Percentiles rank a stretch among this genome's conserved stretches.
These are phyloP conservation scores for Hymenoscyphus salicellus DNA, from an alignment of 2,329 filamentous ascomycete genomes.

Conservation along the genomic window DNA sequence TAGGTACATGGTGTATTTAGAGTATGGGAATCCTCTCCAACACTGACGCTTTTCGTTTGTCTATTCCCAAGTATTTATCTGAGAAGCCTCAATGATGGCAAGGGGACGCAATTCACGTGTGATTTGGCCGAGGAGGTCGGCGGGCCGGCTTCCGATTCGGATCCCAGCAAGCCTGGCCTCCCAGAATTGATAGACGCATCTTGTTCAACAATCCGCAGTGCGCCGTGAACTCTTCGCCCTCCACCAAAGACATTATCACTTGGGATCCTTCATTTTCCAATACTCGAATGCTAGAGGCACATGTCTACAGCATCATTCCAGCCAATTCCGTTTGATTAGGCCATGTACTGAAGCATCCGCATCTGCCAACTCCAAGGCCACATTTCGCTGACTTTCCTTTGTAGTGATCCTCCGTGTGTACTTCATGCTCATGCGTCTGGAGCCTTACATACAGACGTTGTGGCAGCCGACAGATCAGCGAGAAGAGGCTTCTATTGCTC, in stretches of 20 bases:
- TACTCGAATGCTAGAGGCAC: conserved; percentile 13
- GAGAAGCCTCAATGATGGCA: background rate
- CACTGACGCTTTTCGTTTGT: background rate
- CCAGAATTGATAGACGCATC: conserved; percentile 3
- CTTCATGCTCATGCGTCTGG: conserved; percentile 40
- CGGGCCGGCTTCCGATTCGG: background rate
- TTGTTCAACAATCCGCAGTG: conserved; percentile 10
- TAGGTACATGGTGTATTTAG: background rate
- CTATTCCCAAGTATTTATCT: background rate
- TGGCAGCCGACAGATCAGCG: conserved; percentile 37
- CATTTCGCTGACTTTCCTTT: conserved; percentile 18
- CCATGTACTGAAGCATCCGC: background rate
- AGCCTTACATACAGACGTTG: conserved; percentile 38
- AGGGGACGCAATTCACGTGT: background rate
- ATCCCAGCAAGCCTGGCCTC: background rate
- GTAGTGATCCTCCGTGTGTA: conserved; percentile 7
- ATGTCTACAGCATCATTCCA: conserved; percentile 20
- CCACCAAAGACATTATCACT: conserved; percentile 1
- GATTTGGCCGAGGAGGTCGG: background rate
- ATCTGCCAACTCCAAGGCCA: conserved; percentile 7
- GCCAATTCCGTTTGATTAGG: background rate
- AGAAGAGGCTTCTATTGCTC: conserved; percentile 24
- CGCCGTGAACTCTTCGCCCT: conserved; percentile 17
- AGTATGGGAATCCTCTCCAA: background rate
- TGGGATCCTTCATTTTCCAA: background rate